A percentile compares a stretch with the other conserved stretches of the same genome.
Evolutionary conservation across 1,284 basidiomycete genomes (phyloP).

Genomic region (Marasmius tenuissimus): DNA sequence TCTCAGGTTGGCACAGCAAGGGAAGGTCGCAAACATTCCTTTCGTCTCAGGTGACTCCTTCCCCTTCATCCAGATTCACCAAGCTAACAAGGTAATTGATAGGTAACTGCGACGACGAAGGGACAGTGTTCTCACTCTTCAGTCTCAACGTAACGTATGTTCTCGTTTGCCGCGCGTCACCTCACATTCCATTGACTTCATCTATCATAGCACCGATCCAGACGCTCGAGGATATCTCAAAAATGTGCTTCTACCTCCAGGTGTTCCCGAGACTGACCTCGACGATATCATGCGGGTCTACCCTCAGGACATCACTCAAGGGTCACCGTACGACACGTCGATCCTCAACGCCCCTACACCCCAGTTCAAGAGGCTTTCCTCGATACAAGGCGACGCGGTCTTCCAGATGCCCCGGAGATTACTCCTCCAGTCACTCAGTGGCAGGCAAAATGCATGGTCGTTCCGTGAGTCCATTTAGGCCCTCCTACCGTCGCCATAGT

Average conservation of each 20-base stretch:
- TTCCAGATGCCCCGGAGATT: constrained; percentile 58
- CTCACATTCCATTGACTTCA: not conserved
- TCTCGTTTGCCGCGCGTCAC: not conserved
- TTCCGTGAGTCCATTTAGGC: constrained; percentile 34
- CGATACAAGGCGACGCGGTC: constrained; percentile 49
- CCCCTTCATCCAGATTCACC: not conserved
- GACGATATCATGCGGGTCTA: constrained; percentile 37
- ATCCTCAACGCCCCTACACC: constrained; percentile 43
- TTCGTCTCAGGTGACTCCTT: constrained; percentile 37
- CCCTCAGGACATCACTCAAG: constrained; percentile 40
- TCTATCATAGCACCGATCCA: constrained; percentile 31
- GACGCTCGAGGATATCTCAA: constrained; percentile 36
- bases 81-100: not conserved
- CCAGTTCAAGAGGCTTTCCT: constrained; percentile 53
- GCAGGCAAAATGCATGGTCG: constrained; percentile 46
- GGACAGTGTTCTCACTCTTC: constrained; percentile 47
- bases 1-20: constrained; percentile 36
- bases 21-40: constrained; percentile 45
- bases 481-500: not conserved
- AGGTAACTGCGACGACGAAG: constrained; percentile 54
- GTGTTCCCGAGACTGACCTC: constrained; percentile 25
- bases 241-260: constrained; percentile 30
- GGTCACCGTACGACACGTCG: constrained; percentile 54
- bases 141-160: constrained; percentile 42
- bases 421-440: constrained; percentile 41